Base-by-base conservation (phyloP, 495 filamentous ascomycete species). In the Bacidia rubella region DNA sequence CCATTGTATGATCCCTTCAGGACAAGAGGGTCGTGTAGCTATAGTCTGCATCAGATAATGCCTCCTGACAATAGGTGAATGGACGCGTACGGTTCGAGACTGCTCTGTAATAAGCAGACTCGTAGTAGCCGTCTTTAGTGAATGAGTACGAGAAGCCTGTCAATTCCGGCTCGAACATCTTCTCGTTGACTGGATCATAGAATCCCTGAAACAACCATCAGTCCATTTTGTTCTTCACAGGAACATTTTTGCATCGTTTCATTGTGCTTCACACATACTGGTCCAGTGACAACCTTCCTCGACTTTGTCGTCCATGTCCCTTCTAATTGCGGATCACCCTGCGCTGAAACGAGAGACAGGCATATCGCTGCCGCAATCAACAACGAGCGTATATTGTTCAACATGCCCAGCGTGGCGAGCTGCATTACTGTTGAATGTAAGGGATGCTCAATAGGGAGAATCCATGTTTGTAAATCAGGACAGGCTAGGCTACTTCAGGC, bases 111-210 rank as follows among this genome's bases (percentile, higher is more conserved):
- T 81, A 78, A 17, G 85, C 84, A 59, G 80, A 75, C 64, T 90
- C 85, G 61, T 77, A 90, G 64, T 76, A 69, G 22, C 85, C 85
- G 57, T 87, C 76, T 48, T 65, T 71, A 3, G 81, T 83, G 60
- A 90, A 90, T 7, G 85, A 88, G 64, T 86, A 90, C 0, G 85
- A 87, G 60, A 86, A 83, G n/a, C 85, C 85, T 0, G 85, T 80
- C 54, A 79, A 70, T 19, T 70, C 65, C 1, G 85, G 85, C 61
- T 90, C 85, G 57, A 79, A 74, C 41, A 90, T 72, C 48, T 67
- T 67, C 54, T 87, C 85, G 40, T 79, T 75, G 41, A 80, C 69
- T 19, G 82, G 79, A 62, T 90, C 77, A 57, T 86, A 88, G 65
- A 88, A 88, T 57, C 74, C 76, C 84, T 89, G 19, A 25, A 4